These are phyloP conservation scores for Pseudocercospora fijiensis DNA, from an alignment of 2,329 filamentous ascomycete species.

Conservation along the genomic window DNA sequence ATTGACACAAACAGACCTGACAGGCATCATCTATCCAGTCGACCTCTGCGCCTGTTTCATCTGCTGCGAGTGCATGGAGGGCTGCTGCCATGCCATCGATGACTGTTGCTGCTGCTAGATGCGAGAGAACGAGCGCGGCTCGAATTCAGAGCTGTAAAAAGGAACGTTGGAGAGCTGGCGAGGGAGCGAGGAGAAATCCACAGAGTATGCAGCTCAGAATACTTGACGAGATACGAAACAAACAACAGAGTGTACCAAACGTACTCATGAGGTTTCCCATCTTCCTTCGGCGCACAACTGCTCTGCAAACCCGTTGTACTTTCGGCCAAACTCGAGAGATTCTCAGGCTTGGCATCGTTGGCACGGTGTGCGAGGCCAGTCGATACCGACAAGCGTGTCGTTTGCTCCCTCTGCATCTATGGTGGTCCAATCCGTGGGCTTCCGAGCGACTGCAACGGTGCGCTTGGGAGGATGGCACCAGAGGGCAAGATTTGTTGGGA, in stretches of 20 bases:
- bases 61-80: conserved; percentile 34
- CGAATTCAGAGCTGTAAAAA: background rate
- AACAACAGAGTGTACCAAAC: background rate
- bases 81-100: conserved; percentile 31
- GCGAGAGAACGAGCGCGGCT: background rate
- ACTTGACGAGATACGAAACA: background rate
- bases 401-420: conserved; percentile 37
- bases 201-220: background rate
- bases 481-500: conserved; percentile 48
- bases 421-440: conserved; percentile 57
- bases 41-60: conserved; percentile 36
- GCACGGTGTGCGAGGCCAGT: conserved; percentile 51
- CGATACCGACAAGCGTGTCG: conserved; percentile 52
- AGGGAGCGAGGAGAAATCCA: background rate
- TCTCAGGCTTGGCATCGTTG: conserved; percentile 41
- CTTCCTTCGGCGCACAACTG: conserved; percentile 41
- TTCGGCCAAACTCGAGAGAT: conserved; percentile 42
- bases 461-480: conserved; percentile 44
- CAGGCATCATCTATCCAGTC: conserved; percentile 17
- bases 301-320: conserved; percentile 39
- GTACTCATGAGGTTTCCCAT: conserved; percentile 31
- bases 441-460: conserved; percentile 52
- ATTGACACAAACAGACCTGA: background rate
- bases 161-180: background rate
- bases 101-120: conserved; percentile 35